Evolutionary conservation across 345 rosid species (phyloP).

Genomic region (Eutrema yunnanense): DNA sequence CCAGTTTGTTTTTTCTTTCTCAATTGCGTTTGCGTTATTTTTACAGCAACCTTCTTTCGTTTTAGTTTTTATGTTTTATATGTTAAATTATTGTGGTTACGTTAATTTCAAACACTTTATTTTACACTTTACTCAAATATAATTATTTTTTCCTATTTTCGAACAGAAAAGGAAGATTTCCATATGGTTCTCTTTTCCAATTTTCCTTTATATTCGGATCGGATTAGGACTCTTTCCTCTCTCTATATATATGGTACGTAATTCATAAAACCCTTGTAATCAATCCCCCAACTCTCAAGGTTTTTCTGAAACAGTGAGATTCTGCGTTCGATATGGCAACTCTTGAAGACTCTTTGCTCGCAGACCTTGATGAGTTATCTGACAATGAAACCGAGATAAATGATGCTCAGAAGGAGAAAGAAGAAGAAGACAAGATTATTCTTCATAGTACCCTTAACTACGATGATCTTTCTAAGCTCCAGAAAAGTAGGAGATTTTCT

Average conservation of each 20-base stretch:
- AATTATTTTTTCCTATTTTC: not conserved
- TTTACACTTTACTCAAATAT: not conserved
- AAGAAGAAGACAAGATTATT: not conserved
- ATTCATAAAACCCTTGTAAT: too few relatives aligned
- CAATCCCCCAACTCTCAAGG: too few relatives aligned
- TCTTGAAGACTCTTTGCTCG: not conserved
- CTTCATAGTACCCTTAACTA: not conserved
- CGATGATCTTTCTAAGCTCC: not conserved
- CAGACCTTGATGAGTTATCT: not conserved
- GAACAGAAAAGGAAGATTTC: not conserved
- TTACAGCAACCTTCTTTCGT: not conserved
- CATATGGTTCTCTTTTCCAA: too few relatives aligned
- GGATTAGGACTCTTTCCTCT: too few relatives aligned
- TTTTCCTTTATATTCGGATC: too few relatives aligned
- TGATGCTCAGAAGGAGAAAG: not conserved
- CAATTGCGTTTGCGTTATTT: not conserved
- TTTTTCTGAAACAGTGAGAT: not conserved
- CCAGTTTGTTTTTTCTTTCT: not conserved
- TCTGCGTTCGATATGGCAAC: not conserved
- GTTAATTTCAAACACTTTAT: not conserved
- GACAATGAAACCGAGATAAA: not conserved
- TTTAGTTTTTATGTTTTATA: not conserved
- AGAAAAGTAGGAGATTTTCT: not conserved
- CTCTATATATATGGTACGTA: too few relatives aligned
- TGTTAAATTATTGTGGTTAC: not conserved